phyloP scores from a whole-genome alignment of 768 basidiomycete genomes.

The Dictyophora rubrovolvata region DNA sequence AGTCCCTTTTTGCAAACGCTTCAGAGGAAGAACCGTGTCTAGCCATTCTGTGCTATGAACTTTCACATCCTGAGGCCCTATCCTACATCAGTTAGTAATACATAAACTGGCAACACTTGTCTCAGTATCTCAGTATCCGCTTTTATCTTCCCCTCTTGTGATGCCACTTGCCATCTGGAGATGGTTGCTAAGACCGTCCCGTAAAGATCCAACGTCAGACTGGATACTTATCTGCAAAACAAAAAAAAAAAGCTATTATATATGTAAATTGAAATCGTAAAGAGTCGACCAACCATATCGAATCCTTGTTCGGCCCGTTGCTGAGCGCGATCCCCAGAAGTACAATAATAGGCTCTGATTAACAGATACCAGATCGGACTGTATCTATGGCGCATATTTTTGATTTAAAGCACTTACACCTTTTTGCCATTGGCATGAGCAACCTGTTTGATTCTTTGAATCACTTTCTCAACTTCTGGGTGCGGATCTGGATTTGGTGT shows the following conservation, averaged over 20 bases:
- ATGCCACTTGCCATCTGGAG: background rate
- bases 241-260: background rate
- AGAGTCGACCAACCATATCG: slow-evolving; percentile 27
- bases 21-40: background rate
- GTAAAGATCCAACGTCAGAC: slow-evolving; percentile 1
- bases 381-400: background rate
- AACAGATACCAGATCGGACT: background rate
- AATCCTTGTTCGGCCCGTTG: slow-evolving; percentile 40
- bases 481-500: slow-evolving; percentile 56
- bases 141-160: background rate
- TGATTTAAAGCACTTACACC: slow-evolving; percentile 32
- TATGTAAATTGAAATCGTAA: background rate
- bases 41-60: no score
- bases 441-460: slow-evolving; percentile 40
- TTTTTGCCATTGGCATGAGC: slow-evolving; percentile 52
- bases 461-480: slow-evolving; percentile 49
- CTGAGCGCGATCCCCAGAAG: slow-evolving; percentile 32
- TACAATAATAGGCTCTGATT: slow-evolving; percentile 36
- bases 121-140: background rate
- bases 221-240: slow-evolving; percentile 2
- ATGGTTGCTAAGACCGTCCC: background rate
- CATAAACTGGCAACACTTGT: background rate
- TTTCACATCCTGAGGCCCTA: no score
- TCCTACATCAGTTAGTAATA: background rate
- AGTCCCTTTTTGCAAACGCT: slow-evolving; percentile 16